Evolutionary conservation across 129 eudicot genomes (phyloP).

Genomic region (Scalesia atractyloides): DNA sequence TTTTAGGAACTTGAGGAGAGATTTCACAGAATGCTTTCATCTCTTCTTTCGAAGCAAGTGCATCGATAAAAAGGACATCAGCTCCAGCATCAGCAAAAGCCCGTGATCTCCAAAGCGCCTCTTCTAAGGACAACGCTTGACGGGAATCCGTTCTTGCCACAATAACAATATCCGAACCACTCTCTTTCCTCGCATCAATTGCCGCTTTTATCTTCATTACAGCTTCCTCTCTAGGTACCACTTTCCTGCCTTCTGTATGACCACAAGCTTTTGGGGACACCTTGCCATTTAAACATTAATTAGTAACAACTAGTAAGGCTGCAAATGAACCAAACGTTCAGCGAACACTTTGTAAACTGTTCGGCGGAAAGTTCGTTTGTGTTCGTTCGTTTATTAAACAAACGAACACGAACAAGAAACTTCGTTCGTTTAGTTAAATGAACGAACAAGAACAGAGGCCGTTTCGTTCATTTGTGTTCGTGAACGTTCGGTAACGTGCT

Average conservation of each 20-base stretch:
- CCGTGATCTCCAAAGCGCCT: conserved; percentile 79
- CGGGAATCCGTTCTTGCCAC: conserved; percentile 97
- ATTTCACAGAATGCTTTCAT: conserved; percentile 79
- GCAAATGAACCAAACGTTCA: too few relatives aligned
- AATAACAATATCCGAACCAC: conserved; percentile 89
- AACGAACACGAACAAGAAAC: too few relatives aligned
- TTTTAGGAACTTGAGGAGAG: conserved; percentile 72
- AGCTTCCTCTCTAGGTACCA: conserved; percentile 81
- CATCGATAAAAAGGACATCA: conserved; percentile 90
- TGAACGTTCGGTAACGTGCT: too few relatives aligned
- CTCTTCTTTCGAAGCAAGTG: conserved; percentile 89
- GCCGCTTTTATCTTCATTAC: conserved; percentile 92
- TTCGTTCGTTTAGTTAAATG: too few relatives aligned
- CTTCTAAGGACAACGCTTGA: conserved; percentile 89
- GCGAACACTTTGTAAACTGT: too few relatives aligned
- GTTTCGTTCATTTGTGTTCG: too few relatives aligned
- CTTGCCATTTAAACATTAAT: conserved; percentile 42
- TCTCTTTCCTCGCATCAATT: conserved; percentile 87
- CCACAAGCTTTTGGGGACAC: conserved; percentile 99
- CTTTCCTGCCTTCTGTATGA: conserved; percentile 92
- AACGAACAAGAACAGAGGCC: too few relatives aligned
- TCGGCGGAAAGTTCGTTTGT: too few relatives aligned
- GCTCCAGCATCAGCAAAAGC: conserved; percentile 96
- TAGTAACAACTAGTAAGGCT: conserved; percentile 17
- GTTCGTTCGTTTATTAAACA: too few relatives aligned